A percentile compares a stretch with the other conserved stretches of the same genome.
Conservation (phyloP, 148 eudicot genomes). For the Arbutus unedo region DNA sequence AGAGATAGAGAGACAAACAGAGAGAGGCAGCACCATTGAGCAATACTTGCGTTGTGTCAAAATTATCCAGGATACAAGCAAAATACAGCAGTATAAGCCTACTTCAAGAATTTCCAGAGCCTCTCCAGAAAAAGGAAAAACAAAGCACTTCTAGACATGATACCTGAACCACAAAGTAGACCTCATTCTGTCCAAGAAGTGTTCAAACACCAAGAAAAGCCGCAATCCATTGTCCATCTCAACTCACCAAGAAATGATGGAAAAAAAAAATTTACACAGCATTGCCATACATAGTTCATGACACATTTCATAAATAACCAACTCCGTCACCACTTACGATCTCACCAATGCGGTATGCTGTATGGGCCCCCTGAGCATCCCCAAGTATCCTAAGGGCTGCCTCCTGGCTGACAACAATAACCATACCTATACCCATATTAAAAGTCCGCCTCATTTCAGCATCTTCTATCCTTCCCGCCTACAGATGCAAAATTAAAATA, state of each 20-base stretch:
- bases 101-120: neutral
- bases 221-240: neutral
- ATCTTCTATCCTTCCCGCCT: slow-evolving; percentile 81
- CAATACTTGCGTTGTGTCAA: neutral
- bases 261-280: neutral
- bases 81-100: neutral
- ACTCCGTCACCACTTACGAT: slow-evolving; percentile 77
- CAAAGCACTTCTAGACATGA: neutral
- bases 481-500: neutral
- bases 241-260: neutral
- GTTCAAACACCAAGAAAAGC: neutral
- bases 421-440: slow-evolving; percentile 97
- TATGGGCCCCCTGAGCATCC: slow-evolving; percentile 32
- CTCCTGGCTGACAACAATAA: slow-evolving; percentile 68
- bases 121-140: no score
- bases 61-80: neutral
- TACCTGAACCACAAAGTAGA: neutral
- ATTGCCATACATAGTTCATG: neutral
- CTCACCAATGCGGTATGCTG: slow-evolving; percentile 67
- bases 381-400: slow-evolving; percentile 57
- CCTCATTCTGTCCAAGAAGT: neutral
- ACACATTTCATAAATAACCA: slow-evolving; percentile 24
- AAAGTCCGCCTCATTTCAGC: slow-evolving; percentile 87
- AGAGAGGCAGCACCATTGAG: no score
- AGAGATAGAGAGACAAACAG: no score